Evolutionary conservation across 2,329 filamentous ascomycete genomes (phyloP).

Genomic region (Alternaria consortialis): DNA sequence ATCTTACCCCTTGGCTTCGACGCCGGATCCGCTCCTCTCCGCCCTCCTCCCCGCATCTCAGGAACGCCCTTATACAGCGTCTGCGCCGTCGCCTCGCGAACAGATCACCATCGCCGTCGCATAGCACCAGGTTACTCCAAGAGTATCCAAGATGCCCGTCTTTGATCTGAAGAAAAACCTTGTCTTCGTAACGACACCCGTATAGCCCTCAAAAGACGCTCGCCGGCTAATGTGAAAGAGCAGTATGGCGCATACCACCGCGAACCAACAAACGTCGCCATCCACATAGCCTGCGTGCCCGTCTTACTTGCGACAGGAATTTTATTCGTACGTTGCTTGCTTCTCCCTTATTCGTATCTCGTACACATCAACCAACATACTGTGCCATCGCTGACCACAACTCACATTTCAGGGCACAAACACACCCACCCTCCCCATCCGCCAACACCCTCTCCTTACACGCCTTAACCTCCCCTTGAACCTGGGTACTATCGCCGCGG

Average conservation of each 20-base stretch:
- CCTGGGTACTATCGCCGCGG: conserved; percentile 59
- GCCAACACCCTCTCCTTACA: conserved; percentile 39
- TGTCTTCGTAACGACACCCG: conserved; percentile 35
- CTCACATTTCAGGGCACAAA: conserved; percentile 61
- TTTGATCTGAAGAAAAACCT: conserved; percentile 49
- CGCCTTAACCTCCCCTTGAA: conserved; percentile 52
- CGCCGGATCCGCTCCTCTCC: conserved; percentile 1
- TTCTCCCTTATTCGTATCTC: not conserved
- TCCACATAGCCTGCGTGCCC: conserved; percentile 83
- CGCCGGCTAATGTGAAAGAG: not conserved
- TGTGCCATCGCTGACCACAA: conserved; percentile 1
- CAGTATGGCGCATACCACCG: conserved; percentile 87
- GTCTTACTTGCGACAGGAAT: conserved; percentile 75
- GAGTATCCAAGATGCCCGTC: conserved; percentile 29
- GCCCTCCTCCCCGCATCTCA: conserved; percentile 1
- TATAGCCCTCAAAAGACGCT: not conserved
- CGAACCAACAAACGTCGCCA: conserved; percentile 77
- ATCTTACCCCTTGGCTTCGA: not conserved
- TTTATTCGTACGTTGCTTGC: conserved; percentile 68
- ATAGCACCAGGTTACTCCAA: not conserved
- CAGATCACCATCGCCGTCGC: not conserved
- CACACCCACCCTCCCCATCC: conserved; percentile 56
- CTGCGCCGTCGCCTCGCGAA: not conserved
- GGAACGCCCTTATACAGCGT: not conserved
- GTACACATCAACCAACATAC: not conserved